Evolutionary conservation across 1,139 yeast genomes (phyloP), one percentile per base, ranked within the genome.

Genomic region (Yamadazyma siamensis): DNA sequence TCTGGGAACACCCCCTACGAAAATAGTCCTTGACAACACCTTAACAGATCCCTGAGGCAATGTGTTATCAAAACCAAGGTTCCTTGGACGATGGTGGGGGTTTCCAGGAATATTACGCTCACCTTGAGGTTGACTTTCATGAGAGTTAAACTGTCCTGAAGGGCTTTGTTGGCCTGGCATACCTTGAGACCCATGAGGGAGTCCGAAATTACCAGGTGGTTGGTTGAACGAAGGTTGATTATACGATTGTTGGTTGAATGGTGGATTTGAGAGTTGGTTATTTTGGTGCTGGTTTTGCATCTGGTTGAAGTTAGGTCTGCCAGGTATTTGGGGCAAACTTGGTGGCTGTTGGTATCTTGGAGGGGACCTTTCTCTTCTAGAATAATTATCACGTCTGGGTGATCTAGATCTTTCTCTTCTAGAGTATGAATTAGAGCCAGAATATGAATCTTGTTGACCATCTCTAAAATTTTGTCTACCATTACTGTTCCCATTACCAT

Each of bases 1-100:
- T 39, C 77, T 76, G 14, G 95, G 94, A 26, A 91, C 88, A 50
- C 96, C 96, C 31, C 98, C 98, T 40, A 91, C 77, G 51, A 91
- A 91, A 36, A 91, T 65, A 0, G 98, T 91, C 61, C 98, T 79
- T 31, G 95, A 83, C 46, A 75, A 73, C 3, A 89, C 96, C 52
- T 84, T 84, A 45, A 91, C 75, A 21, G 84, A 72, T 23, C 89
- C 95, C 35, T 78, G 77, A 2, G 96, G 95, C 32, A 88, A 60
- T 14, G 77, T 61, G 24, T 74, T 71, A 52, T 87, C 96, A 51
- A 73, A 74, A 10, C 79, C 74, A 23, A 84, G 80, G 39, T 76
- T 77, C 50, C 80, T 79, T 21, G 81, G 80, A 56, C 94, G 77
- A 54, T 65, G 82, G 54, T 83, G 88, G 5, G 84, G 79, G 32